Evolutionary conservation across 23 red algal species (phyloP).

Genomic region (Gracilaria gracilis): DNA sequence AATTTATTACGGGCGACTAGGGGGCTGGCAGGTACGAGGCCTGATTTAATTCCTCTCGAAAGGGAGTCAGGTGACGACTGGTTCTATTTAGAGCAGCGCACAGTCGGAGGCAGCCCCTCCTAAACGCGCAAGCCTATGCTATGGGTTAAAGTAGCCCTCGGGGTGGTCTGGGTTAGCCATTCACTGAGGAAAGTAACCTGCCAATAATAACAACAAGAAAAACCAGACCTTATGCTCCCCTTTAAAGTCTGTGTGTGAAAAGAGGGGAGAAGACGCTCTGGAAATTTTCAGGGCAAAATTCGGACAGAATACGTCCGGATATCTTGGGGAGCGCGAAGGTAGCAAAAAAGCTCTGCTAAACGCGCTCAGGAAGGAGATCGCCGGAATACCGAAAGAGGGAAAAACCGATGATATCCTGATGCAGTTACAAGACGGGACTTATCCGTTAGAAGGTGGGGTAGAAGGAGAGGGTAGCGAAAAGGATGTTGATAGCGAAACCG

Average conservation of each 20-base stretch:
- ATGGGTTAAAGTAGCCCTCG: neutral
- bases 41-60: neutral
- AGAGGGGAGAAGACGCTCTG: neutral
- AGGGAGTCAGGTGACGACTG: conserved; percentile 36
- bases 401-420: neutral
- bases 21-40: conserved; percentile 26
- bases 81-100: conserved; percentile 3
- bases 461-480: too few relatives aligned
- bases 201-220: neutral
- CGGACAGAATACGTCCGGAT: neutral
- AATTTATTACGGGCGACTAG: neutral
- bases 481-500: too few relatives aligned
- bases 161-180: conserved; percentile 1
- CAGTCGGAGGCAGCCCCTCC: conserved; percentile 44
- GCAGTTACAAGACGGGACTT: neutral
- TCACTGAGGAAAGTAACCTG: neutral
- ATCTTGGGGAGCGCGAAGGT: neutral
- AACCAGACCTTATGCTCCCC: too few relatives aligned
- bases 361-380: neutral
- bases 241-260: neutral
- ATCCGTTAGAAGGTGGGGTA: too few relatives aligned
- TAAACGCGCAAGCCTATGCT: conserved; percentile 19
- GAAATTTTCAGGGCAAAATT: neutral
- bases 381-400: neutral
- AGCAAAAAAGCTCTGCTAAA: neutral